Base-by-base conservation (phyloP, 177 flowering plant species). In the Vitis hybrid region DNA sequence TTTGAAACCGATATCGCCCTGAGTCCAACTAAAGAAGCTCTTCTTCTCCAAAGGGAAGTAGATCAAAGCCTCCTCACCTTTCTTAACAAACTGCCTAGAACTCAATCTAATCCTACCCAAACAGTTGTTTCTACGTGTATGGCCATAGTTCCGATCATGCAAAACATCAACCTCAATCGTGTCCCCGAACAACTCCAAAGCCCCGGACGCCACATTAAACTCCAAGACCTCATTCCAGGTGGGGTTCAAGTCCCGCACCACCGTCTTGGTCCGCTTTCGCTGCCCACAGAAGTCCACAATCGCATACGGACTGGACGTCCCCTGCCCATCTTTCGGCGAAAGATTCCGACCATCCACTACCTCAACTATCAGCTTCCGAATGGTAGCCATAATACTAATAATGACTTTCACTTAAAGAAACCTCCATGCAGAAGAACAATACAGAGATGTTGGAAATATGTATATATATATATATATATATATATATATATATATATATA, bases 41-140 rank as follows among this genome's bases (percentile, higher is more conserved):
- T 93, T 93, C 77, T 80, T 91, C 85, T 89, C 91, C 71, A 94
- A 66, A 1, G 89, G 87, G 58, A 77, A 91, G 63, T 86, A 87
- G 21, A 93, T 86, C 69, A 91, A 76, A 0, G 97, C 97, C 71
- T 93, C 99, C 76, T 94, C 97, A 0, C 97, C 99, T 73, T 85
- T 86, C 67, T 69, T 72, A 2, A 91, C 97, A 64, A 93, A 90
- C 82, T 93, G 98, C 4, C 50, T 48, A 1, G 93, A 85, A 64
- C 75, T 79, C 76, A 90, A 65, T 66, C 88, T 67, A 2, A 91
- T 75, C 55, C 96, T 69, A 2, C 99, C 99, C 12, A 94, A 82
- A 72, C 82, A 89, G 67, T 87, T 86, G 71, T 82, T 87, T 70
- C 98, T 70, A 0, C 87, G 63, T 3, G 91, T 93, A 0, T 92